These are phyloP conservation scores for Trametes cubensis DNA, from an alignment of 768 basidiomycete genomes.

Conservation along the genomic window DNA sequence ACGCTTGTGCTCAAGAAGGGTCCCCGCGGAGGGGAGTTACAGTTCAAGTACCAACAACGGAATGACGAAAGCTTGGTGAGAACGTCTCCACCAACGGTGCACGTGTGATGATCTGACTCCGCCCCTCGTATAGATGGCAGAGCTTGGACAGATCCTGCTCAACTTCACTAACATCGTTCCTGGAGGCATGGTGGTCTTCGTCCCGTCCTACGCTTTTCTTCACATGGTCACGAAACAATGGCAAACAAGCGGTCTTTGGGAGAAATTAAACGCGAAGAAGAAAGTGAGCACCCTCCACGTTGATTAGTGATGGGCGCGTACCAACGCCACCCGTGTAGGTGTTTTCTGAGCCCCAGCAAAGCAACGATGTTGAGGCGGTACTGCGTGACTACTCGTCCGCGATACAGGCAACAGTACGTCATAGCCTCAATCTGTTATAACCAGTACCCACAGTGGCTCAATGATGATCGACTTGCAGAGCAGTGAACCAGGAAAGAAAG, in stretches of 20 bases:
- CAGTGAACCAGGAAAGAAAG: slow-evolving; percentile 22
- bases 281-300: slow-evolving; percentile 46
- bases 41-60: slow-evolving; percentile 81
- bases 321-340: slow-evolving; percentile 46
- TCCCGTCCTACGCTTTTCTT: slow-evolving; percentile 89
- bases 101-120: slow-evolving; percentile 3
- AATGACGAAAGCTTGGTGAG: slow-evolving; percentile 60
- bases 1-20: slow-evolving; percentile 75
- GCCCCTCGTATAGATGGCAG: slow-evolving; percentile 54
- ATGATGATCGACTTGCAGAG: background rate
- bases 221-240: slow-evolving; percentile 67
- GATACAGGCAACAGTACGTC: slow-evolving; percentile 17
- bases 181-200: slow-evolving; percentile 89
- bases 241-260: slow-evolving; percentile 61
- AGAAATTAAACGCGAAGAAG: slow-evolving; percentile 71
- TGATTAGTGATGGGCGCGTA: background rate
- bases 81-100: slow-evolving; percentile 8
- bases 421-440: background rate
- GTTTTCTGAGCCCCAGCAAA: slow-evolving; percentile 87
- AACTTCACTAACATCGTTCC: slow-evolving; percentile 81
- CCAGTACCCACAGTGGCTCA: background rate
- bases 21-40: slow-evolving; percentile 70
- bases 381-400: slow-evolving; percentile 73
- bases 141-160: slow-evolving; percentile 82
- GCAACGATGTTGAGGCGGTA: slow-evolving; percentile 69